phyloP scores from a whole-genome alignment of 495 filamentous ascomycete genomes.

The Sordaria brevicollis region DNA sequence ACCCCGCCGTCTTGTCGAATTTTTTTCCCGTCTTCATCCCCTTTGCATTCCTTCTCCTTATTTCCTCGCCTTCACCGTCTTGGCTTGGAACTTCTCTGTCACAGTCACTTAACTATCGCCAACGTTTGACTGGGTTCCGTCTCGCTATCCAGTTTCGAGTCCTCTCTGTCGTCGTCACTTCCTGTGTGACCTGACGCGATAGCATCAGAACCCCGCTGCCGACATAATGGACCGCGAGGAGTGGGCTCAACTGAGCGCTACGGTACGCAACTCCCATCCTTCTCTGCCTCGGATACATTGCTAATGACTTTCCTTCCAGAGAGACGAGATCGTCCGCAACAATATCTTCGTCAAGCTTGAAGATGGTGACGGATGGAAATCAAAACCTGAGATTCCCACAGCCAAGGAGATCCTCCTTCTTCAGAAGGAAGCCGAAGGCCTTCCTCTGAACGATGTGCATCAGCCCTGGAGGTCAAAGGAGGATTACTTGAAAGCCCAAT shows the following conservation, averaged over 20 bases:
- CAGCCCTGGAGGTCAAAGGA: constrained; percentile 34
- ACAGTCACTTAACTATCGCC: not conserved
- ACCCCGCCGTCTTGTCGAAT: not conserved
- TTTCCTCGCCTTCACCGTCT: not conserved
- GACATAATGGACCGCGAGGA: not conserved
- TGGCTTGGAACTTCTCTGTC: not conserved
- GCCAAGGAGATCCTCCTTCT: constrained; percentile 26
- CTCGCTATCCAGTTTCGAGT: not conserved
- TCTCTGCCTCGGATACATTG: not conserved
- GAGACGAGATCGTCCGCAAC: constrained; percentile 13
- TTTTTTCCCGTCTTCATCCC: not conserved
- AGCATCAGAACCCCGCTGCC: not conserved
- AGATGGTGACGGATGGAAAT: constrained; percentile 27
- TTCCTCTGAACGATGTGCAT: constrained; percentile 26
- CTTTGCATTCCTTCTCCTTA: not conserved
- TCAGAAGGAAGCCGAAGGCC: constrained; percentile 21
- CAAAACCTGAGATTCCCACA: constrained; percentile 34
- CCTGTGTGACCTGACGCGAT: not conserved
- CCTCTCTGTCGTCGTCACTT: not conserved
- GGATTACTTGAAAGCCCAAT: constrained; percentile 52
- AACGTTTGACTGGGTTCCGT: not conserved
- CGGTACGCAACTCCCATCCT: not conserved
- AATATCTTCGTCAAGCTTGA: constrained; percentile 17
- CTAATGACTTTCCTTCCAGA: not conserved
- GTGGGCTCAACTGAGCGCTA: not conserved